Conservation (phyloP, 352 stramenopile species). For the Detonula confervacea region DNA sequence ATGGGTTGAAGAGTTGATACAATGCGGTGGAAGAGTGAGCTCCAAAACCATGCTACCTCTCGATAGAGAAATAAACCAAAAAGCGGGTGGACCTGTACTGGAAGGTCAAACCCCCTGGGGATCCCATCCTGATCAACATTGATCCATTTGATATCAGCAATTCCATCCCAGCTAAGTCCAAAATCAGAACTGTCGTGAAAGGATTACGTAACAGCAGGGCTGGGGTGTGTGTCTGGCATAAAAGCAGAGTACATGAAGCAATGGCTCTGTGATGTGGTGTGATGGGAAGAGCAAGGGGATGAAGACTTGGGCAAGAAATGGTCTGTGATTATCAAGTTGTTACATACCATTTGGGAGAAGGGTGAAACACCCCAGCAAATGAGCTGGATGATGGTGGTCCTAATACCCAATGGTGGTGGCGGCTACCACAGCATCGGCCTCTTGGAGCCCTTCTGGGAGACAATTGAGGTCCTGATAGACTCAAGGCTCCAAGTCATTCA, state of each 20-base stretch:
- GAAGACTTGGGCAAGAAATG: constrained; percentile 13
- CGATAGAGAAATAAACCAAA: constrained; percentile 23
- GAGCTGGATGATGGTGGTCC: constrained; percentile 22
- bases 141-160: constrained; percentile 10
- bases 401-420: constrained; percentile 37
- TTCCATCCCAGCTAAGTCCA: background rate
- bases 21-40: background rate
- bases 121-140: constrained; percentile 31
- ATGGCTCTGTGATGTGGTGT: constrained; percentile 11
- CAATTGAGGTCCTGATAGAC: constrained; percentile 16
- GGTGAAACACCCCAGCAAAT: constrained; percentile 33
- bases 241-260: constrained; percentile 22
- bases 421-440: constrained; percentile 19
- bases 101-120: constrained; percentile 22
- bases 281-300: constrained; percentile 11
- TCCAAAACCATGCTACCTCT: constrained; percentile 10
- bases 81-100: constrained; percentile 29
- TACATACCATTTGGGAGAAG: constrained; percentile 33
- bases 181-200: constrained; percentile 21
- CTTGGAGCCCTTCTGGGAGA: constrained; percentile 24
- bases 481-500: constrained; percentile 2
- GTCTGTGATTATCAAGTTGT: constrained; percentile 13
- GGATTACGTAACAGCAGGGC: constrained; percentile 11
- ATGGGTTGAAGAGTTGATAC: constrained; percentile 28
- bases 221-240: constrained; percentile 10